These are phyloP conservation scores for Aphanomyces cochlioides DNA, from an alignment of 352 stramenopile genomes.

Conservation along the genomic window DNA sequence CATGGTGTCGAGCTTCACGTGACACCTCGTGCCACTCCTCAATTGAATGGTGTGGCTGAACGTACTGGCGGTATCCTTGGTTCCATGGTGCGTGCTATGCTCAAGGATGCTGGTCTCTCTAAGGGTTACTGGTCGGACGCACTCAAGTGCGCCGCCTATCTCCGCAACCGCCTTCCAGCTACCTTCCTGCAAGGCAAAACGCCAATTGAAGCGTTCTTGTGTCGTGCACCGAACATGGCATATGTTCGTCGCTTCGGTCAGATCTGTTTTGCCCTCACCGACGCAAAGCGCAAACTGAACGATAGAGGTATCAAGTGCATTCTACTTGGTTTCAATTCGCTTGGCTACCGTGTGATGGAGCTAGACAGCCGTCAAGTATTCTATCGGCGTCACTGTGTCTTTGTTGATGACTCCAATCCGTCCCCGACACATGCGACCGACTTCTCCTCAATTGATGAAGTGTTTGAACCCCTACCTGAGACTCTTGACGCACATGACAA, in stretches of 20 bases:
- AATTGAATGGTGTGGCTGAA: constrained; percentile 12
- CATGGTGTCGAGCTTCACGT: constrained; percentile 6
- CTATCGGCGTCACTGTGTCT: neutral
- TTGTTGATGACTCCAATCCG: neutral
- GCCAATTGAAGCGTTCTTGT: neutral
- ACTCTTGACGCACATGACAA: no score
- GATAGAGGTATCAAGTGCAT: neutral
- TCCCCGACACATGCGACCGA: neutral
- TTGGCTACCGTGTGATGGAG: constrained; percentile 1
- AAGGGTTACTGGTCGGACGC: constrained; percentile 8
- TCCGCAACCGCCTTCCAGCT: neutral
- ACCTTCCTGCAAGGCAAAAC: neutral
- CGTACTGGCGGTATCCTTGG: constrained; percentile 9
- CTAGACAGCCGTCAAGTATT: neutral
- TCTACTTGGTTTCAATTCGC: neutral
- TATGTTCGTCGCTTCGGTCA: neutral
- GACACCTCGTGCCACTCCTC: neutral
- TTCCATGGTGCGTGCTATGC: constrained; percentile 5
- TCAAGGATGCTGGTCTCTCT: constrained; percentile 4
- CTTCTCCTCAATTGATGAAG: neutral
- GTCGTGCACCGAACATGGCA: neutral
- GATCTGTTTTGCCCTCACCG: constrained; percentile 5
- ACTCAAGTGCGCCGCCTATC: constrained; percentile 2
- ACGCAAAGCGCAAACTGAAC: neutral
- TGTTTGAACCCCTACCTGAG: neutral